Evolutionary conservation across 2,329 filamentous ascomycete species (phyloP).

Genomic region (Mollisiaceae sp.): DNA sequence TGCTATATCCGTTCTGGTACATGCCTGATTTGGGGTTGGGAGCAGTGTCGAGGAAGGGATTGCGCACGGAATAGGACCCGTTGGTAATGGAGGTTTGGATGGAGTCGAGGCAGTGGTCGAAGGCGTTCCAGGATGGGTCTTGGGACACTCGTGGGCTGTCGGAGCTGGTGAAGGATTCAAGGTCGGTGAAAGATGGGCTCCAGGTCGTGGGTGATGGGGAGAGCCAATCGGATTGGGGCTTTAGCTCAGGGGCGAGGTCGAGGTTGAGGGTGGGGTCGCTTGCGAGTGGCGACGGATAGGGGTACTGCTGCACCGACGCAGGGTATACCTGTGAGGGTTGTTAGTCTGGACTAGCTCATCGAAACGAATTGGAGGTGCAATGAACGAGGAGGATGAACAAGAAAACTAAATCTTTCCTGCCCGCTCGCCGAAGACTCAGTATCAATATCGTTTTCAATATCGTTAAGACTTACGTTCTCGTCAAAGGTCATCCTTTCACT

Average conservation of each 20-base stretch:
- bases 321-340: background rate
- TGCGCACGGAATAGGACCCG: background rate
- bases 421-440: background rate
- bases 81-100: background rate
- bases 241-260: background rate
- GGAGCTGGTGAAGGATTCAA: background rate
- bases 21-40: background rate
- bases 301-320: background rate
- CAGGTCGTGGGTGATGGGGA: background rate
- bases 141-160: background rate
- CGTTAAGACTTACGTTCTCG: background rate
- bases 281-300: background rate
- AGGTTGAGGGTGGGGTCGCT: background rate
- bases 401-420: background rate
- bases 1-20: background rate
- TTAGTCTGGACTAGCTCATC: background rate
- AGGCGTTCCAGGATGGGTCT: conserved; percentile 13
- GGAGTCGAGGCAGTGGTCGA: conserved; percentile 10
- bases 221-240: background rate
- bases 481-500: background rate
- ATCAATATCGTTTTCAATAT: background rate
- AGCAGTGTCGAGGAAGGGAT: background rate
- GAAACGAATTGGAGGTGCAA: background rate
- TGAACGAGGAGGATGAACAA: background rate
- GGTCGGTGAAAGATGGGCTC: conserved; percentile 1